phyloP scores from a whole-genome alignment of 164 flowering plant species.

The Chimonanthus praecox region DNA sequence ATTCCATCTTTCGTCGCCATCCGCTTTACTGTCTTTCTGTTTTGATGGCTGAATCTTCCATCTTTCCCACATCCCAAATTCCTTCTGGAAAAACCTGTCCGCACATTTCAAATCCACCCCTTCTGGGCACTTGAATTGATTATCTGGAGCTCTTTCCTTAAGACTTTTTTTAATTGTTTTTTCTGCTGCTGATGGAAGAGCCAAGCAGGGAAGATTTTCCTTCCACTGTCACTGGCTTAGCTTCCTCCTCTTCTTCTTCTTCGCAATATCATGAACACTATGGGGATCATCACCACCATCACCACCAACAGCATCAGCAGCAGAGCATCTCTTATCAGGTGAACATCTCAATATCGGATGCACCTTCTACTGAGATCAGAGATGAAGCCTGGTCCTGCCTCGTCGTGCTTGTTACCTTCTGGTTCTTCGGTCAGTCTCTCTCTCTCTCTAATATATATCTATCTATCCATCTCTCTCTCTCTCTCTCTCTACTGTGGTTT shows the following conservation, averaged over 20 bases:
- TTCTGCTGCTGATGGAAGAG: not conserved
- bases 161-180: not conserved
- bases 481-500: not conserved
- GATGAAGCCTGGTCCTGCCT: conserved; percentile 54
- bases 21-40: not conserved
- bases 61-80: not conserved
- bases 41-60: not conserved
- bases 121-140: not conserved
- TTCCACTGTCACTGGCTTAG: conserved; percentile 4
- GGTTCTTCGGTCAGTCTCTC: conserved; percentile 48
- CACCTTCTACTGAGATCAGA: conserved; percentile 8
- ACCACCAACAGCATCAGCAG: conserved; percentile 14
- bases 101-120: not conserved
- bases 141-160: not conserved
- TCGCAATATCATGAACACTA: conserved; percentile 3
- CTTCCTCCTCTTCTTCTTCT: conserved; percentile 19
- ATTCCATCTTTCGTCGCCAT: not conserved
- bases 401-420: conserved; percentile 43
- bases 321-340: conserved; percentile 19
- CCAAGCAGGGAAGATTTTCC: not conserved
- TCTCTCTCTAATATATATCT: not conserved
- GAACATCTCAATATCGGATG: conserved; percentile 17
- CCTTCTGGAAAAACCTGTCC: not conserved
- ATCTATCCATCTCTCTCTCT: not conserved
- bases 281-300: not conserved